Base-by-base conservation (phyloP, 768 basidiomycete genomes). In the Leucocoprinus leucothites region DNA sequence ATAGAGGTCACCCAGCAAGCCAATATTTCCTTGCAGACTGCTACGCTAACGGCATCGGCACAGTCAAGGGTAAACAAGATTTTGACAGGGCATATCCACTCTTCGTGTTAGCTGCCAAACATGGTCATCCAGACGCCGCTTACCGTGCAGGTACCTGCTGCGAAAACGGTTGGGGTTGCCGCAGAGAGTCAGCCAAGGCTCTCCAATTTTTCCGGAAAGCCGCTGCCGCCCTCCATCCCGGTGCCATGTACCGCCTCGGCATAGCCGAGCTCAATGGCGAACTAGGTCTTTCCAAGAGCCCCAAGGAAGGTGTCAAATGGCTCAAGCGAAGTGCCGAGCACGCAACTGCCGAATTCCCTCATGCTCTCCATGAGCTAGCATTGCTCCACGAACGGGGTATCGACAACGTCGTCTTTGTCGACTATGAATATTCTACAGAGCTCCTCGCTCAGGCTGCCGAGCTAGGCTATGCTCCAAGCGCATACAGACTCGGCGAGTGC, bases 1-100 rank as follows among this genome's bases (percentile, higher is more conserved):
- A 97, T 69, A 78, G 96, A 49, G 96, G 97, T 0, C 95, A 98
- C 67, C 86, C 93, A 47, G 83, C 92, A 58, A 91, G 94, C 1
- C 96, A 98, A 69, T 98, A 97, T 74, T 98, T 97, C 73, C 82
- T 99, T 58, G 97, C 95, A 7, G 96, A 99, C 73, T 98, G 96
- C 72, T 98, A 91, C 69, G 89, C 95, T 28, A 98, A 99, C 67
- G 97, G 97, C n/a, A 93, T 96, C 60, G 95, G 94, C 24, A 97
- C 94, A 1, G 78, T 83, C 60, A 89, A 93, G 72, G 84, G 80
- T 59, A 87, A 85, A 64, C 95, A 98, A 69, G 97, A 99, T 72
- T 98, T 98, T 65, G 97, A 98, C 74, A 85, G 89, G 54, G 97
- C 97, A 3, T 96, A 93, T 71, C 97, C 96, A 9, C 78, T 99